Evolutionary conservation across 768 basidiomycete genomes (phyloP).

Genomic region (Sarcomyxa edulis): DNA sequence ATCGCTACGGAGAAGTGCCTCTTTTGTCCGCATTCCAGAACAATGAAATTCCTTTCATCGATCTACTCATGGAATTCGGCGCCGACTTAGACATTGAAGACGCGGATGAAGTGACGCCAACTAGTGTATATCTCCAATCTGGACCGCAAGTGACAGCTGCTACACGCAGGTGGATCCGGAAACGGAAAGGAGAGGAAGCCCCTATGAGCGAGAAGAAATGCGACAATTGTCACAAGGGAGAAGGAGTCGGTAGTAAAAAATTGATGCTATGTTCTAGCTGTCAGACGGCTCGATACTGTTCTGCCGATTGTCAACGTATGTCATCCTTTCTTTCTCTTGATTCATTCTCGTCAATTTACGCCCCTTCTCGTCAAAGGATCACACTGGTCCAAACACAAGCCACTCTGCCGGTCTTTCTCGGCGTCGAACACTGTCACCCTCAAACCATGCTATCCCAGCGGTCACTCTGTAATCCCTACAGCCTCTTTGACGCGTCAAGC

Average conservation of each 20-base stretch:
- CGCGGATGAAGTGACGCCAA: conserved; percentile 29
- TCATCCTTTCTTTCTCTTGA: conserved; percentile 1
- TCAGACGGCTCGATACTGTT: conserved; percentile 43
- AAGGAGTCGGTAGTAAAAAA: no score
- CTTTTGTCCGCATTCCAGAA: conserved; percentile 27
- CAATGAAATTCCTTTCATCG: conserved; percentile 25
- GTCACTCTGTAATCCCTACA: conserved; percentile 13
- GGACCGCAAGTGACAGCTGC: conserved; percentile 38
- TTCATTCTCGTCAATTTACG: no score
- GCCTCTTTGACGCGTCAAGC: conserved; percentile 16
- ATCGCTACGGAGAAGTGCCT: conserved; percentile 42
- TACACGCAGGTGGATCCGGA: conserved; percentile 39
- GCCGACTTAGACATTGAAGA: conserved; percentile 35
- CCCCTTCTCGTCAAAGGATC: no score
- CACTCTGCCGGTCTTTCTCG: conserved; percentile 37
- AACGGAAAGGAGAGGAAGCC: conserved; percentile 34
- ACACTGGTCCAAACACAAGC: conserved; percentile 45
- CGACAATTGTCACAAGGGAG: conserved; percentile 26
- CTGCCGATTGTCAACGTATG: conserved; percentile 47
- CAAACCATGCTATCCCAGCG: conserved; percentile 32
- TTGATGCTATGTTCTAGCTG: conserved; percentile 40
- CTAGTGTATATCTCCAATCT: conserved; percentile 20
- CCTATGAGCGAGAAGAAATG: conserved; percentile 40
- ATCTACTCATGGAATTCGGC: conserved; percentile 42
- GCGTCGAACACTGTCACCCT: conserved; percentile 36